Percentiles rank a stretch among this genome's conserved stretches.
phyloP scores from a whole-genome alignment of 805 yeast genomes.

The Cyberlindnera maritima region DNA sequence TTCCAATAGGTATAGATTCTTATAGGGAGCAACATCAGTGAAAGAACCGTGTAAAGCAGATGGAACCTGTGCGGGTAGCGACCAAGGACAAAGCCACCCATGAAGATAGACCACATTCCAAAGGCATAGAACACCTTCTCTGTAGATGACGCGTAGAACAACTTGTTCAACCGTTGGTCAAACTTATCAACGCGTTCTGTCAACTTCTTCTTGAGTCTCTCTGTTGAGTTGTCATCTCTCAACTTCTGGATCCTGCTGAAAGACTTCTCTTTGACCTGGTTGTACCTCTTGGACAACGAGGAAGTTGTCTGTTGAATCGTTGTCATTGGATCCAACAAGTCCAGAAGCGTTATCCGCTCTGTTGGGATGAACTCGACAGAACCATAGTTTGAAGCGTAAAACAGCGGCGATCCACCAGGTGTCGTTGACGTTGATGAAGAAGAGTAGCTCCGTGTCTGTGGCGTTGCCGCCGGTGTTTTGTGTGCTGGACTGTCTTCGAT shows the following conservation, averaged over 20 bases:
- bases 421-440: constrained; percentile 21
- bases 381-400: constrained; percentile 20
- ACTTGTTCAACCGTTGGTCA: constrained; percentile 35
- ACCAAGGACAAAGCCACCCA: constrained; percentile 76
- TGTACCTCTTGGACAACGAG: constrained; percentile 25
- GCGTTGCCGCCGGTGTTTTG: not conserved
- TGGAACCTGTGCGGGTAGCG: constrained; percentile 76
- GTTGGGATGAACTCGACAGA: constrained; percentile 23
- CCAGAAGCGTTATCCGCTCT: constrained; percentile 28
- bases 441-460: constrained; percentile 16
- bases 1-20: constrained; percentile 81
- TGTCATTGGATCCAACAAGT: constrained; percentile 30
- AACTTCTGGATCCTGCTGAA: constrained; percentile 20
- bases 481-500: too few species aligned
- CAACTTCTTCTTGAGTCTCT: constrained; percentile 26
- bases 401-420: constrained; percentile 25
- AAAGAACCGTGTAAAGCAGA: constrained; percentile 61
- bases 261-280: constrained; percentile 26
- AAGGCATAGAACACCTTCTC: constrained; percentile 82
- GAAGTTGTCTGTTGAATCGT: constrained; percentile 18
- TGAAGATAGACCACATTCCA: constrained; percentile 64
- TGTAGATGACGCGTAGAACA: constrained; percentile 45
- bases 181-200: constrained; percentile 34
- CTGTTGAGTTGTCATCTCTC: constrained; percentile 22
- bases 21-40: constrained; percentile 72